phyloP scores from a whole-genome alignment of 176 grass and related monocot species.

The Elaeis guineensis region DNA sequence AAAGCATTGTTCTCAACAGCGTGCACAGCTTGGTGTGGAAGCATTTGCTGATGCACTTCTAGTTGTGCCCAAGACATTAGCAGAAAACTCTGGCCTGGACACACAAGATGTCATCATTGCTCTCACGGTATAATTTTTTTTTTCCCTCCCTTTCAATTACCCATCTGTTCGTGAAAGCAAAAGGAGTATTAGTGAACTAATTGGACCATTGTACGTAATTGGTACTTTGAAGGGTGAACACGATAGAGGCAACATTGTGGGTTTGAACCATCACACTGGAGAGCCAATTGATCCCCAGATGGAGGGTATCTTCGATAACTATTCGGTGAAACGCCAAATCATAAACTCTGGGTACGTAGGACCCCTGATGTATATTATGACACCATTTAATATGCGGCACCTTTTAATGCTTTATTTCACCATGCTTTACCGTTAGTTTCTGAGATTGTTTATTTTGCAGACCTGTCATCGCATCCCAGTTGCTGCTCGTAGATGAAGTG shows the following conservation, averaged over 20 bases:
- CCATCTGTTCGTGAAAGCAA: no score
- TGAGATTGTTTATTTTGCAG: slow-evolving; percentile 27
- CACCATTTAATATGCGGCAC: no score
- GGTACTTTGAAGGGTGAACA: slow-evolving; percentile 59
- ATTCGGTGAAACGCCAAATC: slow-evolving; percentile 79
- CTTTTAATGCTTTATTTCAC: no score
- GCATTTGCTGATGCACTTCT: slow-evolving; percentile 98
- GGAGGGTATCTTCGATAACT: slow-evolving; percentile 97
- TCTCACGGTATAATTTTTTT: slow-evolving; percentile 39
- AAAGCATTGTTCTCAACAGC: slow-evolving; percentile 30
- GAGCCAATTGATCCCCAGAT: slow-evolving; percentile 87
- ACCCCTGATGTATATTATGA: no score
- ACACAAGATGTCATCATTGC: slow-evolving; percentile 77
- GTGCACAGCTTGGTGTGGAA: slow-evolving; percentile 86
- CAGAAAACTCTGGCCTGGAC: slow-evolving; percentile 91
- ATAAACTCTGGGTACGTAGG: slow-evolving; percentile 73
- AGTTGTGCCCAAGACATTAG: slow-evolving; percentile 87
- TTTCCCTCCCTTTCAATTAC: background rate
- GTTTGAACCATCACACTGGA: slow-evolving; percentile 71
- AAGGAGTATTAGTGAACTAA: background rate
- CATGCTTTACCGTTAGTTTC: background rate
- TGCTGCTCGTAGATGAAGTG: slow-evolving; percentile 88
- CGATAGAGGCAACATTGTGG: slow-evolving; percentile 65
- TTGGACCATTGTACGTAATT: slow-evolving; percentile 3
- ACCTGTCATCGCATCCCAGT: slow-evolving; percentile 84